A percentile compares a stretch with the other conserved stretches of the same genome.
phyloP scores from a whole-genome alignment of 2,329 filamentous ascomycete species.

The Claviceps sp. region DNA sequence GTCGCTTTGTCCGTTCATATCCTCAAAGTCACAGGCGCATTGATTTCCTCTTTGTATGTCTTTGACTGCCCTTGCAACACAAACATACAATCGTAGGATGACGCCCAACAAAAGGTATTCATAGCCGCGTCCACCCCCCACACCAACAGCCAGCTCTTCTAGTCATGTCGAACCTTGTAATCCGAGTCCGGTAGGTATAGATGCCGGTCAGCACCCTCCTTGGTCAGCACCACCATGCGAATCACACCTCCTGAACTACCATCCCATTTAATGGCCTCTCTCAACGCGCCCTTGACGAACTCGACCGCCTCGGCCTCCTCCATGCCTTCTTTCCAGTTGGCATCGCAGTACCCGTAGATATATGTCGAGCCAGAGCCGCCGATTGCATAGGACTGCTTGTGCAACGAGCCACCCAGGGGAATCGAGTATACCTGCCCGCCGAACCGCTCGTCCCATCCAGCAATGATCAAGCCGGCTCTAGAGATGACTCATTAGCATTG shows the following conservation, averaged over 20 bases:
- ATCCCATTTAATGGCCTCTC: conserved; percentile 98
- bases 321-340: conserved; percentile 92
- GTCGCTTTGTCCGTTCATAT: no score
- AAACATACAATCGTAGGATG: not conserved
- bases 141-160: conserved; percentile 19
- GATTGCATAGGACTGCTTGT: conserved; percentile 94
- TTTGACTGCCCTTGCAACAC: not conserved
- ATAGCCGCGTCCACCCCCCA: not conserved
- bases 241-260: conserved; percentile 97
- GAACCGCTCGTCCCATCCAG: conserved; percentile 91
- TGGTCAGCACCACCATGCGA: conserved; percentile 90
- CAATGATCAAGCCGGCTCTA: conserved; percentile 93
- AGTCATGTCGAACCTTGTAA: conserved; percentile 62
- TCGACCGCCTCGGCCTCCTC: conserved; percentile 77
- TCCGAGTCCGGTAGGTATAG: conserved; percentile 88
- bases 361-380: conserved; percentile 96
- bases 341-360: conserved; percentile 98
- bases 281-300: conserved; percentile 84
- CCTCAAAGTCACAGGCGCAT: not conserved
- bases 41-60: not conserved
- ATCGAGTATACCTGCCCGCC: conserved; percentile 97
- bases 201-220: conserved; percentile 79
- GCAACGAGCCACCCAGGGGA: conserved; percentile 86
- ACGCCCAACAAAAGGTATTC: not conserved
- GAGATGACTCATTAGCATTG: not conserved